Base-by-base conservation (phyloP, 2,329 filamentous ascomycete genomes). In the Chaetothyriales sp. region DNA sequence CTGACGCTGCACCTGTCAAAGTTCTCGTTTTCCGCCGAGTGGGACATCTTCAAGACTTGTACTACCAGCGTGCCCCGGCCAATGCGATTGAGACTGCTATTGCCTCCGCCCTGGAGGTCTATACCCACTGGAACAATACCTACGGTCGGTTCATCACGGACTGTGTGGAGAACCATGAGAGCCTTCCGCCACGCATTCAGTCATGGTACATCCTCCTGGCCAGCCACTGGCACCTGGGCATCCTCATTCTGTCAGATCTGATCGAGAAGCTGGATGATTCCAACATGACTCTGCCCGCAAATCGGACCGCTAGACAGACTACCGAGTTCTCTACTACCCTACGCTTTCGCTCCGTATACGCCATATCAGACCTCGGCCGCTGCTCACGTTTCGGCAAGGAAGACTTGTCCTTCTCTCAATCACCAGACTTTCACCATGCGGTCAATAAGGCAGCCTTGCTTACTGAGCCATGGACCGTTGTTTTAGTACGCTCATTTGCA, bases 201-300 rank as follows among this genome's bases (percentile, higher is more conserved):
- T 76, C 76, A 44, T 80, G 77, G 77, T 79, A 78, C 53, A 69
- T 78, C 12, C 74, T 76, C 49, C 69, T 80, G 20, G 66, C 71
- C 0, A 73, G 73, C 0, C 78, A 80, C 55, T 80, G 76, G 72
- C 74, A 79, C 55, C 70, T 79, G 2, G 77, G 71, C 1, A 68
- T 70, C 0, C 68, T 80, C 43, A 65, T 79, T 20, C 63, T 80
- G 4, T 73, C 75, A 32, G 77, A 80, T 51, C 60, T 73, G 3
- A 64, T 80, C 9, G 72, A 75, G 46, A 61, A 68, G 22, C 69
- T 78, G 19, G 76, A 79, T 48, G 64, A 68, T 43, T n/a, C 5
- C n/a, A 18, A 59, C 60, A 3, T 59, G 60, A 50, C 53, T 59
- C 44, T 59, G 64, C 5, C 36, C 20, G 20, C 48, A 18, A 54